A percentile compares a stretch with the other conserved stretches of the same genome.
Evolutionary conservation across 768 basidiomycete species (phyloP).

Genomic region (Hericium erinaceus): DNA sequence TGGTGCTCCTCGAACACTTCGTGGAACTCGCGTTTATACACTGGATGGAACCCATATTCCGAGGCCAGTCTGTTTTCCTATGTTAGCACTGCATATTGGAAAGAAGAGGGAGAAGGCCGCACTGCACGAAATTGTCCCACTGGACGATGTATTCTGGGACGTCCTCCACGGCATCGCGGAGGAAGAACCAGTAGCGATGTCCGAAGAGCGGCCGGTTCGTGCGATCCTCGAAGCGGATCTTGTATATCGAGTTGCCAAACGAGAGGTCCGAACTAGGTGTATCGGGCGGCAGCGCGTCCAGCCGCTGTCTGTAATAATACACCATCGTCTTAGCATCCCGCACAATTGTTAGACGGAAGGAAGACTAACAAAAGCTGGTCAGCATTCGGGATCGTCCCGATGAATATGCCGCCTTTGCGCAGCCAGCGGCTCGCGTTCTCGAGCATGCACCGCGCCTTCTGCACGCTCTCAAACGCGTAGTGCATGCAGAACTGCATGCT

Average conservation of each 20-base stretch:
- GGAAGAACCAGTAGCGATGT: constrained; percentile 89
- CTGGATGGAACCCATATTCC: constrained; percentile 63
- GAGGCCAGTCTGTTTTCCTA: constrained; percentile 55
- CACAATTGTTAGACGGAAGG: neutral
- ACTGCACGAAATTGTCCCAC: constrained; percentile 91
- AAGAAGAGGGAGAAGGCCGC: constrained; percentile 18
- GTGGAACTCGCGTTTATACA: constrained; percentile 87
- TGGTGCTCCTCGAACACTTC: constrained; percentile 78
- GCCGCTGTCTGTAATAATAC: constrained; percentile 42
- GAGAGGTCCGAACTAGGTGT: constrained; percentile 46
- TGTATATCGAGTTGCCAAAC: constrained; percentile 90
- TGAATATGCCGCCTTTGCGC: constrained; percentile 78
- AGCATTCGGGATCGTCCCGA: constrained; percentile 95
- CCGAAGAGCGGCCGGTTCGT: constrained; percentile 62
- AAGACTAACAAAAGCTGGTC: constrained; percentile 67
- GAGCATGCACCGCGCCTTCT: constrained; percentile 87
- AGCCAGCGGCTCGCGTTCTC: constrained; percentile 79
- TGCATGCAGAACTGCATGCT: constrained; percentile 99
- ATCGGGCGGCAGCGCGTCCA: constrained; percentile 62
- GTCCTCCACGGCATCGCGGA: constrained; percentile 91
- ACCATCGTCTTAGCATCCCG: neutral
- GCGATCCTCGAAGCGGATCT: constrained; percentile 75
- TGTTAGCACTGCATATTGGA: constrained; percentile 8
- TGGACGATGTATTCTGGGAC: constrained; percentile 97
- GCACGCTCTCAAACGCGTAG: constrained; percentile 90